Evolutionary conservation across 2,329 filamentous ascomycete genomes (phyloP), one percentile per base, ranked within the genome.

Genomic region (Dactylellina leptospora): DNA sequence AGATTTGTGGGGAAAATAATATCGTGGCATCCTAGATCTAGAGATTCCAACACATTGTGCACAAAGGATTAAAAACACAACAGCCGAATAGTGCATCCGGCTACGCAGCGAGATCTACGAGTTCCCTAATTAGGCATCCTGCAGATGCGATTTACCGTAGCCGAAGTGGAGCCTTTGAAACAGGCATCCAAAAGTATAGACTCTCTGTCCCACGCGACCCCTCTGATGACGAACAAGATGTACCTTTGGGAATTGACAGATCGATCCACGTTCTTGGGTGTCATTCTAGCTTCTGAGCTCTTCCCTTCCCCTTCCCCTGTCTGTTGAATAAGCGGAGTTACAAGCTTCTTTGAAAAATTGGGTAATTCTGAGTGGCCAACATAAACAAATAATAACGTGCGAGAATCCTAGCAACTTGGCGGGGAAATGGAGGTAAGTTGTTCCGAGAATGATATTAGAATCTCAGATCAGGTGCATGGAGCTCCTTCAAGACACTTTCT

Each of bases 181-280:
- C 45, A 71, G 59, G 66, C 64, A 56, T 54, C 58, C 53, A 63
- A 51, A 40, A 45, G 51, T 33, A 25, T 38, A 36, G 25, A n/a
- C 42, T 27, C 22, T 28, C 36, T 61, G 36, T 51, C 60, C 68
- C 59, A 72, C 53, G 53, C 68, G 68, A 64, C 53, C 10, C 36
- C 53, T 62, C 20, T 48, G 38, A 59, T 60, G 53, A 72, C 68
- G 59, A 55, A 59, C 59, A 51, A 51, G 48, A 50, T n/a, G n/a
- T n/a, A n/a, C n/a, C n/a, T 58, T 51, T 50, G 61, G 64, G 64
- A 51, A 50, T 56, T 45, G 64, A 30, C 36, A 58, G 36, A 58
- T 62, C 58, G n/a, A n/a, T n/a, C n/a, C 63, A 30, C 42, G 50
- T 69, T 55, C 55, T 61, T 61, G 63, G 51, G n/a, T 4, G 42